phyloP scores from a whole-genome alignment of 805 yeast genomes.

The Starmera quercuum region DNA sequence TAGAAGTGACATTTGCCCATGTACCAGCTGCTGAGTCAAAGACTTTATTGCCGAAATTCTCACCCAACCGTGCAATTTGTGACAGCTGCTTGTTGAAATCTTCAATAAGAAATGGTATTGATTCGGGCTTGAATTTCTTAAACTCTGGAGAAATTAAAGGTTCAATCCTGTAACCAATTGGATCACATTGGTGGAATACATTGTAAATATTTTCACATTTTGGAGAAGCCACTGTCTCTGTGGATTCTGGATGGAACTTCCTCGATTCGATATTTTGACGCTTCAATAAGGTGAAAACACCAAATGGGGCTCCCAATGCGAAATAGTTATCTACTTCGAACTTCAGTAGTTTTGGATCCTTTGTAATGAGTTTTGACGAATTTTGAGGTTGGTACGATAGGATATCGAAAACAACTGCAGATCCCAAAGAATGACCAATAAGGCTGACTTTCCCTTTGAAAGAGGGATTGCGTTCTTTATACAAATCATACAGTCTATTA shows the following conservation, averaged over 20 bases:
- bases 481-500: conserved; percentile 53
- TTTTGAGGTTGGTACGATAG: conserved; percentile 37
- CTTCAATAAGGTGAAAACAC: conserved; percentile 72
- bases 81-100: conserved; percentile 30
- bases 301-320: conserved; percentile 86
- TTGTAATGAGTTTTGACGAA: conserved; percentile 15
- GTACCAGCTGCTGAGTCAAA: conserved; percentile 8
- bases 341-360: conserved; percentile 37
- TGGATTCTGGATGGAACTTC: conserved; percentile 5
- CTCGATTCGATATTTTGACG: conserved; percentile 50
- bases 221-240: conserved; percentile 28
- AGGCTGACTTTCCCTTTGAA: conserved; percentile 79
- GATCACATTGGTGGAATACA: conserved; percentile 85
- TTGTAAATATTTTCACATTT: conserved; percentile 66
- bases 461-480: conserved; percentile 54
- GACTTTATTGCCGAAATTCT: conserved; percentile 2
- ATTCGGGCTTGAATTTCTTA: conserved; percentile 43
- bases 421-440: conserved; percentile 89
- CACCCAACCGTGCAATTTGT: conserved; percentile 30
- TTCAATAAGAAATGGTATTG: conserved; percentile 44
- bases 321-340: conserved; percentile 73
- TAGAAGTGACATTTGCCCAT: conserved; percentile 4
- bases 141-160: conserved; percentile 58
- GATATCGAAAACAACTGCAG: conserved; percentile 76
- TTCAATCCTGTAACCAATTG: conserved; percentile 83